Base-by-base conservation (phyloP, 495 filamentous ascomycete species). In the Podospora pseudopauciseta region DNA sequence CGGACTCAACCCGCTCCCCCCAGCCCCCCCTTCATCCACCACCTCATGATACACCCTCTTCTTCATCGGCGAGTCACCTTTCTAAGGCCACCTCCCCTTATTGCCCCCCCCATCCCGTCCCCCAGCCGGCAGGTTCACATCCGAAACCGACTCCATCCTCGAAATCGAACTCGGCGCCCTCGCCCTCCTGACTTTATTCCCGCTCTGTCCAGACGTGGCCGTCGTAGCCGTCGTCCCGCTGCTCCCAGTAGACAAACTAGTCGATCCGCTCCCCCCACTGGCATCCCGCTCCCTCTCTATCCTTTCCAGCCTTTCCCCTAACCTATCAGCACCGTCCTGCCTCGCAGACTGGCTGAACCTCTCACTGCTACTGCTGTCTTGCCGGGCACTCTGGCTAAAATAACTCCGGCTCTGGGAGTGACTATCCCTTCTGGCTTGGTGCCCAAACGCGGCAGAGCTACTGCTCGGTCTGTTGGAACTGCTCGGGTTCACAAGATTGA, bases 141-240 rank as follows among this genome's bases (percentile, higher is more conserved):
- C 27, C n/a, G 20, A 20, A 19, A 56, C 13, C 32, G 30, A 64
- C 30, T 32, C 49, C 39, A 54, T 26, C 44, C 44, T 63, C 60
- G 66, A 67, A 2, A 16, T 18, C 27, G 75, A 74, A 55, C 76
- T 78, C 19, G 75, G 75, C 64, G 72, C 73, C 15, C 75, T 27
- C 39, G 39, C 32, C 62, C 67, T 32, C 70, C 44, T 11, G 70
- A 67, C 70, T 72, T 76, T 1, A 53, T 60, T n/a, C 61, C 70
- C 6, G 64, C 70, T 4, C 44, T 70, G 39, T 11, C 39, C 15
- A 13, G 39, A 49, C 9, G 39, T 16, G 13, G 39, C 39, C 7
- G 39, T 49, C 19, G 63, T 67, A 18, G 64, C 62, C 7, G 66
- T 65, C 54, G 68, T 68, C 28, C 65, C 68, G 7, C 71, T 65